Evolutionary conservation across 176 grass and related monocot species (phyloP), one percentile per base, ranked within the genome.

Genomic region (Phyllostachys edulis): DNA sequence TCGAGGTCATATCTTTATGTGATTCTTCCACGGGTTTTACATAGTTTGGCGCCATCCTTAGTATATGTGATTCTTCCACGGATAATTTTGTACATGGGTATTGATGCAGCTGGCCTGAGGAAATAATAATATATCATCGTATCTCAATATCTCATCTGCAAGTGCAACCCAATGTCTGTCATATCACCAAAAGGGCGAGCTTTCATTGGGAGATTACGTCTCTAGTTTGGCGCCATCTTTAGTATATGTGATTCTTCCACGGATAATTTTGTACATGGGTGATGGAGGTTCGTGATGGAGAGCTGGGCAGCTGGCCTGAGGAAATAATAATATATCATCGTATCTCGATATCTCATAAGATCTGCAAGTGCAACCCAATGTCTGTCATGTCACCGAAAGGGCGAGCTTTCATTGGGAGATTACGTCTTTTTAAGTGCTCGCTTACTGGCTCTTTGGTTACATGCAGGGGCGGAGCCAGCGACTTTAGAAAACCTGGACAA

Each of bases 371-470:
- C 57, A 59, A 59, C 50, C 38, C 65, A 69, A 60, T 86, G 45
- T n/a, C 23, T 59, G 39, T 62, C 72, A 66, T 76, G 77, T 63
- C 46, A 32, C n/a, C 38, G 56, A 90, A 90, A 85, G 78, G 69
- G 5, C 14, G n/a, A 21, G 5, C 24, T 71, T 85, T 81, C 32
- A 54, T 46, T 10, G 37, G 54, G 11, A 81, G 83, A 86, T 82
- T 55, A 77, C 68, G 38, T 15, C 27, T 37, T 44, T 26, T 21
- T 49, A 61, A 74, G 89, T 87, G 80, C 80, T 36, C 39, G 74
- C 85, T 90, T 87, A 70, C 17, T 84, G 85, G 87, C 79, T 18
- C 29, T 23, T 21, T 13, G 5, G 27, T 32, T 54, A 41, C 38
- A 57, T 78, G 26, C 54, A n/a, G n/a, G n/a, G n/a, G n/a, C n/a